phyloP scores from a whole-genome alignment of 2,329 filamentous ascomycete genomes.

The Aspergillus sp. region DNA sequence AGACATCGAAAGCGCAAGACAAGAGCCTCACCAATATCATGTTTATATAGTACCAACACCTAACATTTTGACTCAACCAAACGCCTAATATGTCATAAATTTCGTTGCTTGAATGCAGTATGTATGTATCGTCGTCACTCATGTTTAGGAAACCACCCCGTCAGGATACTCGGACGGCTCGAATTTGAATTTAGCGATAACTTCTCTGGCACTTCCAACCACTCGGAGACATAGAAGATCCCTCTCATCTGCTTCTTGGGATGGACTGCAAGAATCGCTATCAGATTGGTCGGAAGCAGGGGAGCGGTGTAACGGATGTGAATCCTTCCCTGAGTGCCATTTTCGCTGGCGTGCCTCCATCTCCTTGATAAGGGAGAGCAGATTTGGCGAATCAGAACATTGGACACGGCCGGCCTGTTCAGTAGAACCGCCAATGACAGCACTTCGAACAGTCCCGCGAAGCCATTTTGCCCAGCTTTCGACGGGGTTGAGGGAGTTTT shows the following conservation, averaged over 20 bases:
- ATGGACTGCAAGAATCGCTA: not conserved
- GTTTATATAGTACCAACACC: too few relatives aligned
- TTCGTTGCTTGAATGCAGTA: conserved; percentile 1
- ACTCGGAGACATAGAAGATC: conserved; percentile 30
- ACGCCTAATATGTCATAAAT: not conserved
- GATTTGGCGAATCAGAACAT: conserved; percentile 28
- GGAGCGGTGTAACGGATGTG: conserved; percentile 12
- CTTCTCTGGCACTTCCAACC: conserved; percentile 27
- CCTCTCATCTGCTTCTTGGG: conserved; percentile 17
- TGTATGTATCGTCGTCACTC: not conserved
- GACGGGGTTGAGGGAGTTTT: conserved; percentile 20
- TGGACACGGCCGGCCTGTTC: conserved; percentile 16
- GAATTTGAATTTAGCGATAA: conserved; percentile 32
- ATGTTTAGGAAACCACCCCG: conserved; percentile 9
- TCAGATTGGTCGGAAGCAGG: not conserved
- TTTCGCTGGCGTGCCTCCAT: conserved; percentile 39
- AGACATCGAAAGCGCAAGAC: too few relatives aligned
- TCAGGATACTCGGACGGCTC: conserved; percentile 30
- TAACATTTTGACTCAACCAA: not conserved
- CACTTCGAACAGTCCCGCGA: conserved; percentile 29
- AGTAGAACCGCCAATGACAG: conserved; percentile 28
- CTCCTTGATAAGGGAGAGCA: conserved; percentile 35
- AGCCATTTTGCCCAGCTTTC: conserved; percentile 36
- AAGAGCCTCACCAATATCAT: too few relatives aligned
- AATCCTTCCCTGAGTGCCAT: conserved; percentile 29